Percentiles rank a stretch among this genome's conserved stretches.
phyloP scores from a whole-genome alignment of 345 rosid genomes.

The Brassica nigra region DNA sequence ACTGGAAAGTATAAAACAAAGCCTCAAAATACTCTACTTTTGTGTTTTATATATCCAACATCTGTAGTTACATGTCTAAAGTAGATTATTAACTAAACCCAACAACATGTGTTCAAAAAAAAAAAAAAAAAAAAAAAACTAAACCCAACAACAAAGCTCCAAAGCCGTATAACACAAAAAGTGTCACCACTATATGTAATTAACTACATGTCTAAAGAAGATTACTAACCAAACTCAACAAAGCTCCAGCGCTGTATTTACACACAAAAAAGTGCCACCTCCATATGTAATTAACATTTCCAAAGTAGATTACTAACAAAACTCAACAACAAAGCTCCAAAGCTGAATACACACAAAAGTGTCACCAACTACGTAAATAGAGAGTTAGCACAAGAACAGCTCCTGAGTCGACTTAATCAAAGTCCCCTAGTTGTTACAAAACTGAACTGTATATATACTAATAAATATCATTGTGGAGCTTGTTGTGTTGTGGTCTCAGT shows the following conservation, averaged over 20 bases:
- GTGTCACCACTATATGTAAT: not conserved
- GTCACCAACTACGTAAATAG: slow-evolving; percentile 13
- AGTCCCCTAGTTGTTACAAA: not conserved
- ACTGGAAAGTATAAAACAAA: too few species aligned
- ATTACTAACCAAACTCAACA: slow-evolving; percentile 22
- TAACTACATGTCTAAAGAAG: not conserved
- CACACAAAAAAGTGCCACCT: slow-evolving; percentile 4
- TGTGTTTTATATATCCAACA: not conserved
- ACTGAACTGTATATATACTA: not conserved
- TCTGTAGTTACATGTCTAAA: slow-evolving; percentile 3
- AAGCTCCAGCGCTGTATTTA: not conserved
- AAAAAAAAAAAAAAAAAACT: not conserved
- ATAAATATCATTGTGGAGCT: slow-evolving; percentile 6
- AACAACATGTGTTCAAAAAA: not conserved
- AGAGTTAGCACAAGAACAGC: slow-evolving; percentile 23
- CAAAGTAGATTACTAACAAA: slow-evolving; percentile 24
- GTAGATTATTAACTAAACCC: slow-evolving; percentile 26
- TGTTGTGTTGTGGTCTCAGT: slow-evolving; percentile 26
- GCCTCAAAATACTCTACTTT: too few species aligned
- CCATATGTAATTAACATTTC: not conserved
- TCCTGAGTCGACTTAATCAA: slow-evolving; percentile 3
- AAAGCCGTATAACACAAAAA: slow-evolving; percentile 6
- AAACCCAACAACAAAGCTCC: slow-evolving; percentile 16
- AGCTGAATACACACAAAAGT: slow-evolving; percentile 7
- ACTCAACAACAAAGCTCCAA: slow-evolving; percentile 19